Conservation (phyloP, 2,329 filamentous ascomycete species). For the Daldinia sp. region DNA sequence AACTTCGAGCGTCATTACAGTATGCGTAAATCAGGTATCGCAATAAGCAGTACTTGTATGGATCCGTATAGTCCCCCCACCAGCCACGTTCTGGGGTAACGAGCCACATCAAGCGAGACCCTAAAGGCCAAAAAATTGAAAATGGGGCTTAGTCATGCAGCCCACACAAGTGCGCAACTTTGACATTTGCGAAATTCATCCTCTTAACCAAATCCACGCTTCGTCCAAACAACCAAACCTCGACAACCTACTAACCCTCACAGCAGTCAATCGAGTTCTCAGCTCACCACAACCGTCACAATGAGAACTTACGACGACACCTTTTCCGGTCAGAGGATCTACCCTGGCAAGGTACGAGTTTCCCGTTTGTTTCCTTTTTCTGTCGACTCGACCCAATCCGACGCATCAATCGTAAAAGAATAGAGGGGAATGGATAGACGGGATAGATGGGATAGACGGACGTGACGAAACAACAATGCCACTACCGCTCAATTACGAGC, state of each 20-base stretch:
- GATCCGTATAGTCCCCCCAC: neutral
- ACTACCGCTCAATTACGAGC: too few relatives aligned
- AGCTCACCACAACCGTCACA: constrained; percentile 55
- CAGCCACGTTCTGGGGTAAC: constrained; percentile 20
- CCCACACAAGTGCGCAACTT: constrained; percentile 45
- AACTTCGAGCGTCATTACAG: neutral
- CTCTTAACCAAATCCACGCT: constrained; percentile 37
- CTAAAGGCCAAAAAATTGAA: constrained; percentile 34
- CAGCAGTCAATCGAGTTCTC: constrained; percentile 50
- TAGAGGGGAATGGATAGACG: constrained; percentile 1
- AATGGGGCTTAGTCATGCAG: constrained; percentile 42
- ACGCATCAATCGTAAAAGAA: too few relatives aligned
- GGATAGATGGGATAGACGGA: constrained; percentile 2
- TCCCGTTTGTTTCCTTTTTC: constrained; percentile 16
- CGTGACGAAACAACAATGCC: neutral
- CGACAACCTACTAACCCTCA: constrained; percentile 46
- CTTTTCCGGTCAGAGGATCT: constrained; percentile 72
- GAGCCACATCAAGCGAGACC: constrained; percentile 45
- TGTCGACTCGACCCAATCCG: too few relatives aligned
- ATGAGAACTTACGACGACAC: constrained; percentile 74
- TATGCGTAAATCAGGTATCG: constrained; percentile 11
- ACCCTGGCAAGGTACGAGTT: constrained; percentile 70
- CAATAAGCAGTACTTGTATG: constrained; percentile 3
- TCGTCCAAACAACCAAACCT: constrained; percentile 37
- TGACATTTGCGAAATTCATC: constrained; percentile 46